A percentile compares a stretch with the other conserved stretches of the same genome.
Conservation (phyloP, 768 basidiomycete species). For the Rhizopogon vesiculosus region DNA sequence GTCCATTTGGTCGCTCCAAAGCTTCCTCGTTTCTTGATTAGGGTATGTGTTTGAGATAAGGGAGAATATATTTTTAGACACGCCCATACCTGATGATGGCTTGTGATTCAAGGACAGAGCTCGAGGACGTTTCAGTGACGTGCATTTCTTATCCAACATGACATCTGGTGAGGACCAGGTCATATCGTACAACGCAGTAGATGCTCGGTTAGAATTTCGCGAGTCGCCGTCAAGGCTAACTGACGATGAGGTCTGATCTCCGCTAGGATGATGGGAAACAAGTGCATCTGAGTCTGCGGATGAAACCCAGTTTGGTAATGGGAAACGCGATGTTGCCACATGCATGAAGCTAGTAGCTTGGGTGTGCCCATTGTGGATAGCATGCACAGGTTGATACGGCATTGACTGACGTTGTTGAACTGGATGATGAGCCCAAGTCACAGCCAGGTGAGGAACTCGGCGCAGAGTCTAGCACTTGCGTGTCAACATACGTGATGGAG, state of each 20-base stretch:
- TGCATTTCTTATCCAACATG: background rate
- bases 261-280: background rate
- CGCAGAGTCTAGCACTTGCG: constrained; percentile 51
- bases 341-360: constrained; percentile 7
- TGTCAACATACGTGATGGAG: constrained; percentile 2
- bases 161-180: background rate
- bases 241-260: background rate
- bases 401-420: constrained; percentile 12
- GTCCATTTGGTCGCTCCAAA: constrained; percentile 19
- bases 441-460: constrained; percentile 63
- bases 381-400: constrained; percentile 8
- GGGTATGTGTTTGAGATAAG: constrained; percentile 27
- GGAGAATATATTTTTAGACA: constrained; percentile 34
- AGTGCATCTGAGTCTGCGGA: constrained; percentile 7
- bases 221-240: constrained; percentile 3
- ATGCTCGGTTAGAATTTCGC: background rate
- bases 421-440: constrained; percentile 78
- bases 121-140: constrained; percentile 17
- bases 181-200: background rate
- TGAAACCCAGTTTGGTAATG: constrained; percentile 11
- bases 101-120: constrained; percentile 25
- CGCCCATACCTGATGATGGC: constrained; percentile 10
- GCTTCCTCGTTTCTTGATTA: constrained; percentile 17
- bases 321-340: constrained; percentile 8
- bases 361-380: constrained; percentile 14